Evolutionary conservation across 2,329 filamentous ascomycete species (phyloP).

Genomic region (Botrytis fabae): DNA sequence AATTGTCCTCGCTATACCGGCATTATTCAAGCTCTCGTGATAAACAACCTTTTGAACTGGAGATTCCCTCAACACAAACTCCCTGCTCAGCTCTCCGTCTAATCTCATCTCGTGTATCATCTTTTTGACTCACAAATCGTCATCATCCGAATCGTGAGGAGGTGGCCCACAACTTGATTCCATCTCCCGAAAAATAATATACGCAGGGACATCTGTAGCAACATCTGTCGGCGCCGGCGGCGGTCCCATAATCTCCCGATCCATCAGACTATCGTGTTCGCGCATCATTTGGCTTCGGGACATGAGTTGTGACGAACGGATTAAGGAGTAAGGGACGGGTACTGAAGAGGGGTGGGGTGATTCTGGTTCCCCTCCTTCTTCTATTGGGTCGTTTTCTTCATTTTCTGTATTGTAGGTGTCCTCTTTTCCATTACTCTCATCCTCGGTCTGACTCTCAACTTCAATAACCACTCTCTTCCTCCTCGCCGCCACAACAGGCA

Average conservation of each 20-base stretch:
- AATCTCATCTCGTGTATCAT: neutral
- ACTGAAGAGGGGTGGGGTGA: neutral
- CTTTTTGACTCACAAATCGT: neutral
- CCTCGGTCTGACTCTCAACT: neutral
- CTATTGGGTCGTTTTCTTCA: neutral
- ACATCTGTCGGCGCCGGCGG: neutral
- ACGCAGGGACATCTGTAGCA: neutral
- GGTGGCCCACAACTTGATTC: too few species aligned
- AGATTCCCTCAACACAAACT: neutral
- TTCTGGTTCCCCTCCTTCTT: neutral
- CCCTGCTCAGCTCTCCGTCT: neutral
- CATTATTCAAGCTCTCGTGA: neutral
- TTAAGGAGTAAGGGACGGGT: constrained; percentile 11
- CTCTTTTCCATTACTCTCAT: neutral
- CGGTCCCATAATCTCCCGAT: constrained; percentile 12
- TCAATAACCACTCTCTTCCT: neutral
- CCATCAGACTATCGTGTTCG: constrained; percentile 22
- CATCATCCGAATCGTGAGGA: neutral
- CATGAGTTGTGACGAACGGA: constrained; percentile 14
- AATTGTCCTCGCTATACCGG: neutral
- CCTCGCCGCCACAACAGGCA: neutral
- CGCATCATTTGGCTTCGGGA: constrained; percentile 15
- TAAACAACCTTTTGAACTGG: neutral
- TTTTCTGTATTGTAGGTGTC: neutral
- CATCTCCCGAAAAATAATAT: too few species aligned